These are phyloP conservation scores for Magnolia sinica DNA, from an alignment of 164 flowering plant species.

Conservation along the genomic window DNA sequence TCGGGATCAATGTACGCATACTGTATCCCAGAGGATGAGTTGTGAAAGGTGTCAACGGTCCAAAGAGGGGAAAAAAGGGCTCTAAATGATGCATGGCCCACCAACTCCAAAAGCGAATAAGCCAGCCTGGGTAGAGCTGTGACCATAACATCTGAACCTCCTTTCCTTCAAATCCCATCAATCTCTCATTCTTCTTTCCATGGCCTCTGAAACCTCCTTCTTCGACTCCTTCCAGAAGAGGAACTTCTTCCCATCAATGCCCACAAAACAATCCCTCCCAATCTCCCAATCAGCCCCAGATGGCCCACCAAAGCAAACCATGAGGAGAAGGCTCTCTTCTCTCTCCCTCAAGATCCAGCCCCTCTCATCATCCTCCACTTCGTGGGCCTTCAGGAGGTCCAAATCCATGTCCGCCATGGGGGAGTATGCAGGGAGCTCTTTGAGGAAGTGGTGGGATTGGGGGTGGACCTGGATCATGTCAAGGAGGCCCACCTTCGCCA, in stretches of 20 bases:
- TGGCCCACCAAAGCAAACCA: conserved; percentile 16
- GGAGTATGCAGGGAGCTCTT: conserved; percentile 42
- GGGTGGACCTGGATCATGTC: conserved; percentile 77
- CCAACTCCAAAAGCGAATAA: conserved; percentile 15
- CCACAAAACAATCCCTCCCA: conserved; percentile 20
- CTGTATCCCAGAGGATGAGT: too few relatives aligned
- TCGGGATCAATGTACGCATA: background rate
- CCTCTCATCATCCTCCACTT: conserved; percentile 31
- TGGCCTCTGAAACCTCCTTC: conserved; percentile 21
- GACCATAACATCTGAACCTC: conserved; percentile 9
- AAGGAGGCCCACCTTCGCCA: conserved; percentile 57
- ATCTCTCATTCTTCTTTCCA: background rate
- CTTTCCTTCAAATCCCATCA: conserved; percentile 3
- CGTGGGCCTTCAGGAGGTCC: conserved; percentile 54
- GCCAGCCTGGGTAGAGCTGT: conserved; percentile 33
- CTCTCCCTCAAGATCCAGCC: conserved; percentile 45
- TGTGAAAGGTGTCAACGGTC: too few relatives aligned
- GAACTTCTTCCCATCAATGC: conserved; percentile 19
- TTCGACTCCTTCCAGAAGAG: conserved; percentile 17
- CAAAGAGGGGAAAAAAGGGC: background rate
- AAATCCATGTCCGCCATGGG: conserved; percentile 61
- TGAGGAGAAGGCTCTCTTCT: conserved; percentile 54
- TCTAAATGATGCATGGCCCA: conserved; percentile 4
- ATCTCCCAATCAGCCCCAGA: conserved; percentile 23
- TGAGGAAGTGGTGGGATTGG: conserved; percentile 80